These are phyloP conservation scores for Cupressus sempervirens DNA, from an alignment of 75 land plant genomes.

Conservation along the genomic window DNA sequence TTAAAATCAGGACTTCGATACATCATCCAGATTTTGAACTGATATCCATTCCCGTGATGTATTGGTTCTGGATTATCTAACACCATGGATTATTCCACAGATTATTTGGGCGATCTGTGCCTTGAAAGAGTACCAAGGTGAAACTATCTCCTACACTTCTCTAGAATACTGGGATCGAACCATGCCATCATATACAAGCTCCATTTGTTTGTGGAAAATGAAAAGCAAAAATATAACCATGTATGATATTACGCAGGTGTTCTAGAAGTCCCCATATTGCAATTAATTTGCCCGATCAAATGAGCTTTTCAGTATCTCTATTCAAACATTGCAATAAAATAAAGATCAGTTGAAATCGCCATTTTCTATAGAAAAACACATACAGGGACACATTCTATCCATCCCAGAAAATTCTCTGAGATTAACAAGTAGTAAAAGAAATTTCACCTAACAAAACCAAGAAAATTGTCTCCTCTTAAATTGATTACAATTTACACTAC, in stretches of 20 bases:
- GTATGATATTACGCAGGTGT: not conserved
- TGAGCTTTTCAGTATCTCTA: not conserved
- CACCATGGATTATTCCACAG: not conserved
- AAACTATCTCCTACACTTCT: not conserved
- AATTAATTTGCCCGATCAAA: not conserved
- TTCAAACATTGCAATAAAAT: not conserved
- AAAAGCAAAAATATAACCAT: not conserved
- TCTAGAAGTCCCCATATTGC: not conserved
- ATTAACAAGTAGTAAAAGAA: not conserved
- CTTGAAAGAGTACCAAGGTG: not conserved
- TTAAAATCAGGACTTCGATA: too few relatives aligned
- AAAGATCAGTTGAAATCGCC: not conserved
- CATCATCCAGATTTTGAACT: not conserved
- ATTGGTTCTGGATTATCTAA: too few relatives aligned
- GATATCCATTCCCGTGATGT: too few relatives aligned
- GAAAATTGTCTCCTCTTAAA: not conserved
- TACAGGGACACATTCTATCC: not conserved
- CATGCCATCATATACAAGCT: not conserved
- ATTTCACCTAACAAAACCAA: not conserved
- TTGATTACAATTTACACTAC: not conserved
- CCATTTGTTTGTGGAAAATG: not conserved
- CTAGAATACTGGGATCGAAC: not conserved
- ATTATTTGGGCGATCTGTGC: not conserved
- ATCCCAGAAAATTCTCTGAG: not conserved
- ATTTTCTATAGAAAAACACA: not conserved